These are phyloP conservation scores for Phytophthora hibernalis DNA, from an alignment of 352 stramenopile species.

Conservation along the genomic window DNA sequence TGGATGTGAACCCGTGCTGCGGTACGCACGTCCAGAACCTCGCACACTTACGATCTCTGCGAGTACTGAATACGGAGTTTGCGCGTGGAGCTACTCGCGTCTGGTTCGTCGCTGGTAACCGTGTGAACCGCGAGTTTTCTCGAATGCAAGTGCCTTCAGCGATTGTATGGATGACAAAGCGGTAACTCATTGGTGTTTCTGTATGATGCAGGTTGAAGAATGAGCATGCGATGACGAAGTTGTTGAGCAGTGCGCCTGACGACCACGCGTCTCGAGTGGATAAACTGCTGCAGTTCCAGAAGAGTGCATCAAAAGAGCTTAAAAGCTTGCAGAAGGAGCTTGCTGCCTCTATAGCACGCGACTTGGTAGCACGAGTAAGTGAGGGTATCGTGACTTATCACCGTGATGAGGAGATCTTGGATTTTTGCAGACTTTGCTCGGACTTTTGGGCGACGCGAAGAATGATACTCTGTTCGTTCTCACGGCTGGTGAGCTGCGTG, in stretches of 20 bases:
- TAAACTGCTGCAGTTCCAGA: conserved; percentile 73
- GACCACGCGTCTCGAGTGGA: conserved; percentile 73
- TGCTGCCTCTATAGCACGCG: conserved; percentile 50
- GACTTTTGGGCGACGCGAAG: conserved; percentile 52
- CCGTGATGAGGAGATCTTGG: conserved; percentile 62
- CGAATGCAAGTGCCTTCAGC: conserved; percentile 55
- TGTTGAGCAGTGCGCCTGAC: conserved; percentile 69
- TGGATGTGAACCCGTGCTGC: conserved; percentile 91
- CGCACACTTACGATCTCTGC: conserved; percentile 75
- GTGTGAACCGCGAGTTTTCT: conserved; percentile 80
- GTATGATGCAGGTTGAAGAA: conserved; percentile 53
- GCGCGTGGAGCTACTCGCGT: conserved; percentile 70
- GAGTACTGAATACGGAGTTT: conserved; percentile 78
- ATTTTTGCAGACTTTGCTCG: conserved; percentile 72
- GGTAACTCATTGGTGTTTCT: not conserved
- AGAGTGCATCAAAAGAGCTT: conserved; percentile 62
- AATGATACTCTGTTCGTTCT: conserved; percentile 54
- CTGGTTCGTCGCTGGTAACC: conserved; percentile 87
- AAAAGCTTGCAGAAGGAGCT: conserved; percentile 83
- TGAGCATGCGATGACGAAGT: conserved; percentile 74
- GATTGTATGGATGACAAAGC: not conserved
- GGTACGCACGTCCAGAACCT: conserved; percentile 87
- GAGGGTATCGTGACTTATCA: conserved; percentile 61
- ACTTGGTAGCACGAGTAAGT: conserved; percentile 44
- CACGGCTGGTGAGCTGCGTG: conserved; percentile 51